Evolutionary conservation across 1,139 yeast species (phyloP).

Genomic region (Candida tropicalis): DNA sequence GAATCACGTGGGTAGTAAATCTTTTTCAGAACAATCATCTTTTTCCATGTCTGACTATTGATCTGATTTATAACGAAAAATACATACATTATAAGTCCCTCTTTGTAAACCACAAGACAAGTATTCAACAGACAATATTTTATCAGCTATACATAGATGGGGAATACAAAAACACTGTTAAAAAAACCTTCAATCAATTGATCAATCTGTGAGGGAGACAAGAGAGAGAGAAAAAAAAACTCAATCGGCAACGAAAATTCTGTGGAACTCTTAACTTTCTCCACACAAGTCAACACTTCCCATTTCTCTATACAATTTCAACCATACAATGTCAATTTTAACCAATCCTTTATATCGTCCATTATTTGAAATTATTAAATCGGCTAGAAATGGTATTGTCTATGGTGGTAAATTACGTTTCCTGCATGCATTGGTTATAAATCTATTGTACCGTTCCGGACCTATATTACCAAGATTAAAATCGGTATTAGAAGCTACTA

Average conservation of each 20-base stretch:
- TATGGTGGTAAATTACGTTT: constrained; percentile 78
- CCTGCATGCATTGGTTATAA: constrained; percentile 73
- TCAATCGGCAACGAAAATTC: not conserved
- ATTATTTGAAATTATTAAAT: constrained; percentile 39
- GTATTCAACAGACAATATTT: too few species aligned
- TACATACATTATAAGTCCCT: too few species aligned
- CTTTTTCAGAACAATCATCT: too few species aligned
- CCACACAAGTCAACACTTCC: not conserved
- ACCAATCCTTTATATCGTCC: constrained; percentile 39
- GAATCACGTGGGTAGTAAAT: too few species aligned
- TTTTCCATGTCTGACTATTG: too few species aligned
- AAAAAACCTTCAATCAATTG: not conserved
- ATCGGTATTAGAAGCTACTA: constrained; percentile 58
- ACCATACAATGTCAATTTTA: constrained; percentile 22
- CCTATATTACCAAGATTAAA: constrained; percentile 49
- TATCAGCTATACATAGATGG: too few species aligned
- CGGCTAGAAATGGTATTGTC: constrained; percentile 56
- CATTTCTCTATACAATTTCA: not conserved
- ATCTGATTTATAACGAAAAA: too few species aligned
- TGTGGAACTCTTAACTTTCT: not conserved
- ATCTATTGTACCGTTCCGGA: constrained; percentile 53
- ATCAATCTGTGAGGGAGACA: not conserved
- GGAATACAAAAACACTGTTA: not conserved
- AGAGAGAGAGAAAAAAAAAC: not conserved
- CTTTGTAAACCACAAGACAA: too few species aligned